These are phyloP conservation scores for Dryadomyces quercivorus DNA, from an alignment of 2,329 filamentous ascomycete species.

Conservation along the genomic window DNA sequence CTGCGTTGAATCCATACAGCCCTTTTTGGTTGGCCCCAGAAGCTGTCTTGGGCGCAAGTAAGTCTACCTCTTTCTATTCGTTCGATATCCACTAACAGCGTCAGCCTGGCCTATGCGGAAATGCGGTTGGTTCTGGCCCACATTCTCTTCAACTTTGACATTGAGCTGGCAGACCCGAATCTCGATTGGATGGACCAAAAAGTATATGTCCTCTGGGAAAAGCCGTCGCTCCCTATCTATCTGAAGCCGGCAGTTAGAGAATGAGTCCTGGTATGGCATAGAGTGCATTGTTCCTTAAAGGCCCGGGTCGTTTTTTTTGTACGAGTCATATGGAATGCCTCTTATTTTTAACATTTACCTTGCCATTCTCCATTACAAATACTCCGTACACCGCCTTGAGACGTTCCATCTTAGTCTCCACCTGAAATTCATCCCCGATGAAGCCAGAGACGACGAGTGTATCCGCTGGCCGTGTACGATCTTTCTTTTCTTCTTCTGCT, in stretches of 20 bases:
- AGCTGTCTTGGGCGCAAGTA: conserved; percentile 11
- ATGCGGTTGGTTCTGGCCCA: conserved; percentile 12
- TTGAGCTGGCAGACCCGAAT: conserved; percentile 13
- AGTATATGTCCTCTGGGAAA: conserved; percentile 13
- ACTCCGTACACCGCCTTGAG: no score
- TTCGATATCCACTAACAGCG: not conserved
- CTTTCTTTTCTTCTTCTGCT: no score
- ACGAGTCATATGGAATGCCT: no score
- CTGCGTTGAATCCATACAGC: conserved; percentile 24
- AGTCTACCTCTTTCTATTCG: not conserved
- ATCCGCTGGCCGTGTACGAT: no score
- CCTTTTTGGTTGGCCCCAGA: conserved; percentile 9
- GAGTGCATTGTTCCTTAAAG: no score
- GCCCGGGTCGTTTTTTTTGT: no score
- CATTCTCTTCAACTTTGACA: conserved; percentile 16
- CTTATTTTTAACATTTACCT: no score
- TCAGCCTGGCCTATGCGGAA: conserved; percentile 15
- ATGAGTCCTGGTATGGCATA: no score
- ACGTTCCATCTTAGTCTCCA: no score
- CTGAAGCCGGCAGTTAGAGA: conserved; percentile 7
- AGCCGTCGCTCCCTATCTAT: conserved; percentile 10
- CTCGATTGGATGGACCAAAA: conserved; percentile 10
- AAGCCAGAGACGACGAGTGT: no score
- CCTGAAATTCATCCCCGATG: no score
- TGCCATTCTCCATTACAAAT: no score